These are phyloP conservation scores for Thalassiosira mediterranea DNA, from an alignment of 352 stramenopile species.

Conservation along the genomic window DNA sequence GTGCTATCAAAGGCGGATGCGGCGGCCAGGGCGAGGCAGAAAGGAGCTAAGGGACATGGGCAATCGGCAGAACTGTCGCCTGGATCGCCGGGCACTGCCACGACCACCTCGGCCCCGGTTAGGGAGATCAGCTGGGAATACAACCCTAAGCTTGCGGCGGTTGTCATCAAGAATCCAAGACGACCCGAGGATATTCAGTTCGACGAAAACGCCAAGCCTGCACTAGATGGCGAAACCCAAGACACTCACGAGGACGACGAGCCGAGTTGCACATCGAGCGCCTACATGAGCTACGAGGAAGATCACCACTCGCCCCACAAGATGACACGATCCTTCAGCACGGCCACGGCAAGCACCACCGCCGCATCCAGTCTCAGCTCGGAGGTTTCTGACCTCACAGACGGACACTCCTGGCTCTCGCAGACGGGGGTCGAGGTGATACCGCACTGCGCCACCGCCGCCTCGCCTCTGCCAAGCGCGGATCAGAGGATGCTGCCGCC, in stretches of 20 bases:
- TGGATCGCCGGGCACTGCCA: too few species aligned
- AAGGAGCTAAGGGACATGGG: neutral
- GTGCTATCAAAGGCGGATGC: conserved; percentile 1
- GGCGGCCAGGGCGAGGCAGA: neutral
- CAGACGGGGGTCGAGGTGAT: conserved; percentile 9
- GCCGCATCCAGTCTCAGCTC: neutral
- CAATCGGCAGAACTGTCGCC: too few species aligned
- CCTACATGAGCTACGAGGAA: conserved; percentile 14
- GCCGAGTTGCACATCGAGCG: conserved; percentile 24
- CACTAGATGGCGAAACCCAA: conserved; percentile 5
- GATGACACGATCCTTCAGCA: neutral
- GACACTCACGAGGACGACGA: conserved; percentile 1
- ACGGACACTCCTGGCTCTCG: conserved; percentile 15
- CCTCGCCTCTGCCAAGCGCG: too few species aligned
- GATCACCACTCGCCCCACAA: neutral
- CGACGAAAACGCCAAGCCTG: too few species aligned
- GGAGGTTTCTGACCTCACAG: conserved; percentile 9
- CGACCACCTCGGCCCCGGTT: neutral
- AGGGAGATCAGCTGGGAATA: conserved; percentile 13
- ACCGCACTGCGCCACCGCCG: too few species aligned
- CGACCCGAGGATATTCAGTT: too few species aligned
- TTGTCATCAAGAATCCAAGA: conserved; percentile 4
- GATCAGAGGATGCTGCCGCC: too few species aligned
- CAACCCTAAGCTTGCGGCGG: conserved; percentile 6
- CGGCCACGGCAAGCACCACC: neutral